Evolutionary conservation across 1,284 basidiomycete genomes (phyloP), one percentile per base, ranked within the genome.

Genomic region (Mycena sp.): DNA sequence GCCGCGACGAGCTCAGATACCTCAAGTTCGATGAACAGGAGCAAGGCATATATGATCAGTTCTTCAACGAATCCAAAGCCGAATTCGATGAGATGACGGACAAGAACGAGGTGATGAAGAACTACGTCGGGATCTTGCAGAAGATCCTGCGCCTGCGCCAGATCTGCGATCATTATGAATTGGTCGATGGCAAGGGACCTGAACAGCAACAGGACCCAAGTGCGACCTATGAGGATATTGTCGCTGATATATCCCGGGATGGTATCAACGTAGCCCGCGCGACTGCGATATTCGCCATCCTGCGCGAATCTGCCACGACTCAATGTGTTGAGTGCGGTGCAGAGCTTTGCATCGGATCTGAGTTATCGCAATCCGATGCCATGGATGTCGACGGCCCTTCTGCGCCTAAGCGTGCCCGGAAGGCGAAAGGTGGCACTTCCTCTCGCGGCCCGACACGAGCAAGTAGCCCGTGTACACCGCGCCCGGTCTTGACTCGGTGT

Each of bases 101-200:
- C 76, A 93, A 92, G 75, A 93, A 93, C 70, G 93, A 96, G 75
- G 90, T 98, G 52, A 94, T 95, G 89, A 96, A 96, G 86, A 98
- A 98, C 75, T 99, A 98, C 72, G 97, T 98, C 62, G 95, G 96
- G 55, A 98, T 99, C 70, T 78, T 99, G 68, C 96, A 98, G 80
- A 96, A 97, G 82, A 92, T 98, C 60, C 82, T 98, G 56, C 92
- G 95, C 10, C 85, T 99, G 38, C 92, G 98, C 40, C 96, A 99
- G 81, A 98, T 98, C 53, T 99, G 98, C 80, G 95, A 98, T 74
- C 96, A 99, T 78, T 93, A 90, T 69, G 95, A 96, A 70, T 85
- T 99, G 35, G 94, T 98, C 1, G 85, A 92, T 73, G 89, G 89
- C 66, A 95, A 94, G 68, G 85, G 85, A 58, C 78, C 85, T 54